Percentiles rank a stretch among this genome's conserved stretches.
Evolutionary conservation across 352 stramenopile genomes (phyloP).

Genomic region (Pythium sukuiense): DNA sequence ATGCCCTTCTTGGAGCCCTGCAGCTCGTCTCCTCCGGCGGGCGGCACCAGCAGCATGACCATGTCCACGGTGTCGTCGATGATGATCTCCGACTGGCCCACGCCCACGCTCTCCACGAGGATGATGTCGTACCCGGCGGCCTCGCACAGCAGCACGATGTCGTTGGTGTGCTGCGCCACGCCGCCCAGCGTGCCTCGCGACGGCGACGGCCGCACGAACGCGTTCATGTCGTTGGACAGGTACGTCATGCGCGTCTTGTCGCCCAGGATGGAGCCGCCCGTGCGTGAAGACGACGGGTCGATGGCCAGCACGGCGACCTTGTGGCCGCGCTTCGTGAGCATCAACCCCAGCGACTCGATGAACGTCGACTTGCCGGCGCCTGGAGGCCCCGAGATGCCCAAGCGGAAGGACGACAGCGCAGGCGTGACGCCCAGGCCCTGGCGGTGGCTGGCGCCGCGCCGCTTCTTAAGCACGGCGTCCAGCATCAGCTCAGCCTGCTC

Average conservation of each 20-base stretch:
- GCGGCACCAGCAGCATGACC: conserved; percentile 94
- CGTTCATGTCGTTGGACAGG: conserved; percentile 89
- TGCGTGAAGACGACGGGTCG: conserved; percentile 95
- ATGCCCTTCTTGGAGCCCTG: conserved; percentile 99
- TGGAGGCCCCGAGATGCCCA: conserved; percentile 91
- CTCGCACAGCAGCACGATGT: conserved; percentile 95
- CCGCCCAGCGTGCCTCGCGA: conserved; percentile 80
- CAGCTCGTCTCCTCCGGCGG: conserved; percentile 95
- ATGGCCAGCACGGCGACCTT: conserved; percentile 95
- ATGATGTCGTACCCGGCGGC: conserved; percentile 93
- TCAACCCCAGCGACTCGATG: conserved; percentile 94
- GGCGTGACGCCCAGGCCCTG: conserved; percentile 21
- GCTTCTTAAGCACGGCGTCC: conserved; percentile 73
- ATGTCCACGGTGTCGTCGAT: conserved; percentile 97
- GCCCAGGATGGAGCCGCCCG: conserved; percentile 96
- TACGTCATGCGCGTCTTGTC: conserved; percentile 98
- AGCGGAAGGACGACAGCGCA: conserved; percentile 64
- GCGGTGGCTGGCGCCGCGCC: conserved; percentile 41
- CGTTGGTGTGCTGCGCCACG: conserved; percentile 78
- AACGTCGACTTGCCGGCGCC: conserved; percentile 98
- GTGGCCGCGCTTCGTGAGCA: conserved; percentile 78
- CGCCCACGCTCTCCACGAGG: conserved; percentile 96
- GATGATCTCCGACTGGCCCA: conserved; percentile 97
- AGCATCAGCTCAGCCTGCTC: conserved; percentile 87
- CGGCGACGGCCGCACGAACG: conserved; percentile 93